phyloP scores from a whole-genome alignment of 2,329 filamentous ascomycete genomes.

The Pseudogymnoascus sp. region DNA sequence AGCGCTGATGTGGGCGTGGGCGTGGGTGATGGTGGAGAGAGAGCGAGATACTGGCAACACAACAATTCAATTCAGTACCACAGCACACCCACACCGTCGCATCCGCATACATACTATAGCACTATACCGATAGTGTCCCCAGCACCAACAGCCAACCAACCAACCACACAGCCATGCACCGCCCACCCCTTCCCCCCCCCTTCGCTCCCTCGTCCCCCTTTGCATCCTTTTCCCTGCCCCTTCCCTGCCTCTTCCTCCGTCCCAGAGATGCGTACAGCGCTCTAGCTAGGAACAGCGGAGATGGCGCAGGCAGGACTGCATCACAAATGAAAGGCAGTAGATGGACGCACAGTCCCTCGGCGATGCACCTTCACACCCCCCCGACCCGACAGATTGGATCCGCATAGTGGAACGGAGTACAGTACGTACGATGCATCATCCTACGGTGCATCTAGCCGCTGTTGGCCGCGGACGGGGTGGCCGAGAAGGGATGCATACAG shows the following conservation, averaged over 20 bases:
- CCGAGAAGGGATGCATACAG: background rate
- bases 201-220: background rate
- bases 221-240: background rate
- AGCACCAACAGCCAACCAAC: background rate
- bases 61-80: background rate
- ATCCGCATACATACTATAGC: background rate
- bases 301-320: background rate
- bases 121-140: background rate
- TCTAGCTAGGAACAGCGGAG: background rate
- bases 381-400: slow-evolving; percentile 1
- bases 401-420: background rate
- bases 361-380: background rate
- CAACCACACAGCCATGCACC: slow-evolving; percentile 1
- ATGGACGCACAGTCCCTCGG: background rate
- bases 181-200: background rate
- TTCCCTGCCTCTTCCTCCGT: background rate
- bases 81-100: background rate
- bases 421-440: no score
- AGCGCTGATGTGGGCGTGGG: background rate
- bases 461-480: background rate
- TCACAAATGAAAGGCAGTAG: background rate
- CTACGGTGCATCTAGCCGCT: background rate
- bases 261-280: background rate
- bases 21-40: background rate
- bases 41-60: background rate